These are phyloP conservation scores for Apostasia ramifera DNA, from an alignment of 106 monocot species.

Conservation along the genomic window DNA sequence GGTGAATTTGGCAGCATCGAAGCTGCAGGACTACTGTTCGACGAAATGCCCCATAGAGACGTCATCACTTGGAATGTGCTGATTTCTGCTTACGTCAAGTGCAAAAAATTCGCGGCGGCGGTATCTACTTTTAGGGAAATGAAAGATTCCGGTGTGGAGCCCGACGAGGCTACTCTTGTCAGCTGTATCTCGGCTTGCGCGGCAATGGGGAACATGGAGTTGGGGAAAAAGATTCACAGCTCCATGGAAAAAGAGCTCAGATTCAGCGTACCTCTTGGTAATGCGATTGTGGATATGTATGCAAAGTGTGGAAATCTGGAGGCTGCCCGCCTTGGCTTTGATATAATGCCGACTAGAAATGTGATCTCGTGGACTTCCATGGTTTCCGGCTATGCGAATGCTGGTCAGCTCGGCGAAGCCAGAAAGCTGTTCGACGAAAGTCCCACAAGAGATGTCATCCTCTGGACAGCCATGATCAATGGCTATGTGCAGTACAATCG, in stretches of 20 bases:
- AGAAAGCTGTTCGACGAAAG: constrained; percentile 18
- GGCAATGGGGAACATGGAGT: constrained; percentile 21
- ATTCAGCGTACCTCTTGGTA: constrained; percentile 25
- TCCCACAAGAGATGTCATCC: constrained; percentile 28
- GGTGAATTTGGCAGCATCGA: constrained; percentile 14
- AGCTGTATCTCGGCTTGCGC: constrained; percentile 40
- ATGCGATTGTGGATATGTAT: constrained; percentile 47
- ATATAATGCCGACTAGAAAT: constrained; percentile 19
- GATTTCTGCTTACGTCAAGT: constrained; percentile 32
- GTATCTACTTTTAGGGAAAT: constrained; percentile 22
- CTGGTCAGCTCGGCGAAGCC: constrained; percentile 22
- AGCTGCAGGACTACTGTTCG: constrained; percentile 18
- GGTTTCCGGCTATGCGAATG: constrained; percentile 23
- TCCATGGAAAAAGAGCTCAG: constrained; percentile 9
- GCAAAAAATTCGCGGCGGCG: constrained; percentile 25
- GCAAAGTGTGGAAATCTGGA: constrained; percentile 22
- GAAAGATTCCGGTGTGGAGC: constrained; percentile 17
- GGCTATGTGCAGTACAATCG: constrained; percentile 23
- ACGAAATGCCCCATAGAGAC: constrained; percentile 24
- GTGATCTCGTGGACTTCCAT: constrained; percentile 33
- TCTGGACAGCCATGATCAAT: constrained; percentile 39
- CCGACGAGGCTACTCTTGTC: constrained; percentile 41
- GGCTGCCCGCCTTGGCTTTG: constrained; percentile 14
- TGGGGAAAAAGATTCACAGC: constrained; percentile 27
- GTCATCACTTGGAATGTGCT: constrained; percentile 37